Evolutionary conservation across 805 yeast genomes (phyloP).

Genomic region (Candida maesae): DNA sequence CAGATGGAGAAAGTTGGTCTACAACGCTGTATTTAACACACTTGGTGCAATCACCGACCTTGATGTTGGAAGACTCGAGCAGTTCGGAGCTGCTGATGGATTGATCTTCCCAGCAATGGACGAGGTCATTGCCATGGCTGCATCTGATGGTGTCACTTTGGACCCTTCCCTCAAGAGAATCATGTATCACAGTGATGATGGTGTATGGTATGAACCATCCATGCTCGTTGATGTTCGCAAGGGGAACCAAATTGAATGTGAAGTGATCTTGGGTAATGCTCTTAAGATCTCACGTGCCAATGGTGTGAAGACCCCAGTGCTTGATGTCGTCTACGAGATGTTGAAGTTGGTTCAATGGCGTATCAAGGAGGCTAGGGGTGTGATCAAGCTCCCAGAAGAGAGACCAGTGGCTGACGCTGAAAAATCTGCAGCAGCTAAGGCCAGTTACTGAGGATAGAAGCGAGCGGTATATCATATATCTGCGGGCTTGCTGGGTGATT

Average conservation of each 20-base stretch:
- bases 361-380: conserved; percentile 54
- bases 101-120: conserved; percentile 59
- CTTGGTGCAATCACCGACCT: conserved; percentile 53
- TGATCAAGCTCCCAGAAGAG: conserved; percentile 38
- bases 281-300: conserved; percentile 44
- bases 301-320: conserved; percentile 55
- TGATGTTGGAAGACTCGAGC: conserved; percentile 53
- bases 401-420: conserved; percentile 30
- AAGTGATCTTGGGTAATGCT: conserved; percentile 68
- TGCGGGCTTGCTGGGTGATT: too few relatives aligned
- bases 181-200: conserved; percentile 57
- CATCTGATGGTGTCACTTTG: conserved; percentile 58
- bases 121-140: conserved; percentile 63
- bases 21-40: conserved; percentile 66
- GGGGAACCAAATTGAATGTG: conserved; percentile 66
- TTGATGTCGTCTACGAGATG: conserved; percentile 53
- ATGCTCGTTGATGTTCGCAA: conserved; percentile 68
- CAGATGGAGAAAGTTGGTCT: conserved; percentile 66
- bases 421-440: conserved; percentile 4
- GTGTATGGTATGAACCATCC: conserved; percentile 60
- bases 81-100: conserved; percentile 39
- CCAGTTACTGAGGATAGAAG: conserved; percentile 1
- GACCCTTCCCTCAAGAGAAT: conserved; percentile 44
- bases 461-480: too few relatives aligned
- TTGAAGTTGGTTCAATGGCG: conserved; percentile 60